Percentiles rank a stretch among this genome's conserved stretches.
Evolutionary conservation across 208 protist genomes (phyloP).

Genomic region (Kentomonas sorsogonicus): DNA sequence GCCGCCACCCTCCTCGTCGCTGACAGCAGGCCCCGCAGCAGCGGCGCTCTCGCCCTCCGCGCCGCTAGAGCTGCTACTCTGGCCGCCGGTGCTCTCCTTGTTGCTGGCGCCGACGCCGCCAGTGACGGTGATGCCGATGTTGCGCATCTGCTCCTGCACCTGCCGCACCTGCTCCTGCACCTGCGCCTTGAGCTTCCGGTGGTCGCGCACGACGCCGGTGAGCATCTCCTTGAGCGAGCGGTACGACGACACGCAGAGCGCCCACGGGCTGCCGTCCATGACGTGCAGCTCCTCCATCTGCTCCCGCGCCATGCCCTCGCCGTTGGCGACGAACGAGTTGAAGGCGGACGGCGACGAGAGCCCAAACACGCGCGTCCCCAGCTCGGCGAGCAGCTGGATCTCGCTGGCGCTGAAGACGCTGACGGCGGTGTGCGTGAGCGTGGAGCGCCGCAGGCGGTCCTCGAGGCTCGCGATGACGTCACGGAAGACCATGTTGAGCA

Average conservation of each 20-base stretch:
- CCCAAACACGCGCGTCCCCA: slow-evolving; percentile 65
- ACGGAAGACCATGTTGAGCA: slow-evolving; percentile 56
- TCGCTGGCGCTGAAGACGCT: slow-evolving; percentile 51
- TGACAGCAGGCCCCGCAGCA: not conserved
- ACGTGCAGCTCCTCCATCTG: slow-evolving; percentile 85
- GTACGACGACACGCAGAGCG: slow-evolving; percentile 71
- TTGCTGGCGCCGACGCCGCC: slow-evolving; percentile 5
- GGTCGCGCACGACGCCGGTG: slow-evolving; percentile 51
- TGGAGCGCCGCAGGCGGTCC: slow-evolving; percentile 52
- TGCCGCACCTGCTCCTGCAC: slow-evolving; percentile 44
- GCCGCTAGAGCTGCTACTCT: not conserved
- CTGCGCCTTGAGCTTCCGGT: slow-evolving; percentile 48
- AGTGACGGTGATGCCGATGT: slow-evolving; percentile 14
- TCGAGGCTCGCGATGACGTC: slow-evolving; percentile 62
- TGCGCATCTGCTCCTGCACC: slow-evolving; percentile 24
- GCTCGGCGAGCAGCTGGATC: slow-evolving; percentile 45
- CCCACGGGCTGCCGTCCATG: slow-evolving; percentile 81
- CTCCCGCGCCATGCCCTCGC: too few species aligned
- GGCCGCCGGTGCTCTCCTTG: slow-evolving; percentile 9
- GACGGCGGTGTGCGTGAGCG: too few species aligned
- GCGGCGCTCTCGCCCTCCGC: slow-evolving; percentile 3
- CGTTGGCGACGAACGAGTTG: slow-evolving; percentile 36
- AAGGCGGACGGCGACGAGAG: slow-evolving; percentile 15
- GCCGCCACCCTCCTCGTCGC: not conserved
- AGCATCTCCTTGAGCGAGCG: slow-evolving; percentile 74